These are phyloP conservation scores for Puccinia coronata DNA, from an alignment of 1,284 basidiomycete genomes.

Conservation along the genomic window DNA sequence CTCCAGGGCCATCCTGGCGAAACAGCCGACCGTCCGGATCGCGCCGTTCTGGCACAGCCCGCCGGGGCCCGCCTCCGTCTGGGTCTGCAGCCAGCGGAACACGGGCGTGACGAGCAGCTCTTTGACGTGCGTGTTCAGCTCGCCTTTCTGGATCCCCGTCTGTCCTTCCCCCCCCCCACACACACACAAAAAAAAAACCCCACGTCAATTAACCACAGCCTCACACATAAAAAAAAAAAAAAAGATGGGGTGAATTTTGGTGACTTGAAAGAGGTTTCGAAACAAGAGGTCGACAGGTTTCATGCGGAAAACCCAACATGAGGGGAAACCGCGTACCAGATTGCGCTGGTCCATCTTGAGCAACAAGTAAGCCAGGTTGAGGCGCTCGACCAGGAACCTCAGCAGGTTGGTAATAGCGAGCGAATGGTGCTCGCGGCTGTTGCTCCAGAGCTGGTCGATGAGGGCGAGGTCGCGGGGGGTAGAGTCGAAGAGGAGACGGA, in stretches of 20 bases:
- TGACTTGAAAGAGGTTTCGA: neutral
- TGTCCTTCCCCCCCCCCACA: too few relatives aligned
- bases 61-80: neutral
- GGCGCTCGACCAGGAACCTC: neutral
- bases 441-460: neutral
- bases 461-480: neutral
- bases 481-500: neutral
- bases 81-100: neutral
- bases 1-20: neutral
- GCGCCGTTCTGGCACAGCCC: too few relatives aligned
- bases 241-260: neutral
- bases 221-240: neutral
- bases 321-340: too few relatives aligned
- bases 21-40: neutral
- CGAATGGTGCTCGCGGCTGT: neutral
- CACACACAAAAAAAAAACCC: neutral
- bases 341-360: constrained; percentile 5
- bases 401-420: neutral
- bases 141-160: neutral
- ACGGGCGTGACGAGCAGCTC: neutral
- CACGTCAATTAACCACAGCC: too few relatives aligned
- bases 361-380: neutral
- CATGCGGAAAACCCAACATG: too few relatives aligned
- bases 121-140: neutral
- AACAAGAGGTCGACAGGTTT: too few relatives aligned